Conservation (phyloP, 2,329 filamentous ascomycete species). For the Aspergillus proliferans region DNA sequence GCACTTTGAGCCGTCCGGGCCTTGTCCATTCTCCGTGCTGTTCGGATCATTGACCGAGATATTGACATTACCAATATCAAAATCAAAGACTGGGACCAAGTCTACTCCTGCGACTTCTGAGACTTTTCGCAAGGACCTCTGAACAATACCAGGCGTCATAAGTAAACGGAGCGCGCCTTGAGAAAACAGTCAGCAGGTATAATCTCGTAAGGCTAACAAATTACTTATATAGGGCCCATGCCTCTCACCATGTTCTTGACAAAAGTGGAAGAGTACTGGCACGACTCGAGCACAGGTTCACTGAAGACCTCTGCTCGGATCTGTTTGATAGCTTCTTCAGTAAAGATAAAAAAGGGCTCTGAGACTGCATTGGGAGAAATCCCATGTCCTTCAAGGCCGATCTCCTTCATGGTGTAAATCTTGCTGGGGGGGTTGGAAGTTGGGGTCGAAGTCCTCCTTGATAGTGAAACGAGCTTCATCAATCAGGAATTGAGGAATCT, state of each 20-base stretch:
- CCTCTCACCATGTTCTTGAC: slow-evolving; percentile 45
- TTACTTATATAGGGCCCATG: slow-evolving; percentile 48
- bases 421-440: slow-evolving; percentile 45
- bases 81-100: slow-evolving; percentile 51
- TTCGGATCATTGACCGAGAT: slow-evolving; percentile 34
- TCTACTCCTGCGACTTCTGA: slow-evolving; percentile 56
- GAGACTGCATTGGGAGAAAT: slow-evolving; percentile 58
- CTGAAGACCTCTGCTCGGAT: slow-evolving; percentile 57
- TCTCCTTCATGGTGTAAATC: slow-evolving; percentile 56
- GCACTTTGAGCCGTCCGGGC: slow-evolving; percentile 6
- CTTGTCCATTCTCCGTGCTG: slow-evolving; percentile 3
- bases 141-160: slow-evolving; percentile 54
- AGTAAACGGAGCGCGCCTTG: slow-evolving; percentile 54
- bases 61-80: slow-evolving; percentile 55
- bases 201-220: not conserved
- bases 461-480: slow-evolving; percentile 1
- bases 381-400: slow-evolving; percentile 43
- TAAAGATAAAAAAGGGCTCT: slow-evolving; percentile 58
- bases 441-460: slow-evolving; percentile 43
- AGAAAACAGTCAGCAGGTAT: slow-evolving; percentile 3
- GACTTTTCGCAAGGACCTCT: slow-evolving; percentile 47
- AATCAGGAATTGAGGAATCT: slow-evolving; percentile 9
- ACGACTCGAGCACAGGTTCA: slow-evolving; percentile 49
- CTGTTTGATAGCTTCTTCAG: slow-evolving; percentile 51
- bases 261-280: slow-evolving; percentile 52